Evolutionary conservation across 306 rosid species (phyloP).

Genomic region (Aeschynomene evenia): DNA sequence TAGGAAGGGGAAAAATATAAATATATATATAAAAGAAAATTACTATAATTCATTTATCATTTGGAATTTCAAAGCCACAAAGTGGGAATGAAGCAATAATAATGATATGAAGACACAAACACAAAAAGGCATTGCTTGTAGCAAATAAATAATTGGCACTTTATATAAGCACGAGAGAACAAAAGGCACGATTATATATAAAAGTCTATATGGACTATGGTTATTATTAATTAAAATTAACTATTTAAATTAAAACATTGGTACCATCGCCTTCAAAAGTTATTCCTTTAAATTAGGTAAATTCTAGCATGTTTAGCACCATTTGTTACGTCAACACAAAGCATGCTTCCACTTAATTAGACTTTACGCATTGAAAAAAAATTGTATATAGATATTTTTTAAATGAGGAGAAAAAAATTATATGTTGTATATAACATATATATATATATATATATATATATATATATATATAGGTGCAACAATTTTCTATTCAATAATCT

Average conservation of each 20-base stretch:
- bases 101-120: constrained; percentile 33
- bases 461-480: no score
- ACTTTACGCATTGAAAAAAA: background rate
- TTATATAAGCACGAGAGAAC: constrained; percentile 53
- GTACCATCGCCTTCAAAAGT: constrained; percentile 35
- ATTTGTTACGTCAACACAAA: constrained; percentile 44
- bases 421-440: no score
- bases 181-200: constrained; percentile 40
- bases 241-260: constrained; percentile 29
- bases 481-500: no score
- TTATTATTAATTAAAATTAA: no score
- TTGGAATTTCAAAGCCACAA: constrained; percentile 54
- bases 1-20: background rate
- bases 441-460: no score
- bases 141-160: constrained; percentile 35
- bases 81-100: constrained; percentile 29
- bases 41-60: constrained; percentile 16
- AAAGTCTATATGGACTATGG: constrained; percentile 1
- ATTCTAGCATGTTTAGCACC: constrained; percentile 12
- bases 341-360: constrained; percentile 45
- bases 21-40: constrained; percentile 33
- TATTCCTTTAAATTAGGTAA: constrained; percentile 30
- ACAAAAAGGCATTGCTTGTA: constrained; percentile 34
- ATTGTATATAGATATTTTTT: no score
- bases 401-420: no score